A percentile compares a stretch with the other conserved stretches of the same genome.
These are phyloP conservation scores for Usnea hakonensis DNA, from an alignment of 495 filamentous ascomycete genomes.

Conservation along the genomic window DNA sequence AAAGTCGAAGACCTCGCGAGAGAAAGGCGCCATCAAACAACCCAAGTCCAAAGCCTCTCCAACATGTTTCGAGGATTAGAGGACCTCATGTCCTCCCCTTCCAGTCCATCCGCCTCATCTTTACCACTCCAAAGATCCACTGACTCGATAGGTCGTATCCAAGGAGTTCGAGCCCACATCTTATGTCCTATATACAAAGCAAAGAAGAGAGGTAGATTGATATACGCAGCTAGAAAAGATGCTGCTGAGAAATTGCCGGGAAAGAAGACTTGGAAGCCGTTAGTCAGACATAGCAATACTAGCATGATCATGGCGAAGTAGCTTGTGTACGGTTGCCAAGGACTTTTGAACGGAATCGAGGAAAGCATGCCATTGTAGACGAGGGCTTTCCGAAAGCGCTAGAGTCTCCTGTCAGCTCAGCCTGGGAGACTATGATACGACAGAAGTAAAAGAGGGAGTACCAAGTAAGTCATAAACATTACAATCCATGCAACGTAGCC, in stretches of 20 bases:
- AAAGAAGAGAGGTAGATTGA: slow-evolving; percentile 54
- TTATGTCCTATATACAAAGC: slow-evolving; percentile 55
- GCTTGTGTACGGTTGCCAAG: slow-evolving; percentile 22
- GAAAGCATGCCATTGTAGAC: slow-evolving; percentile 32
- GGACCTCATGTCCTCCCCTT: slow-evolving; percentile 29
- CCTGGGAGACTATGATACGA: neutral
- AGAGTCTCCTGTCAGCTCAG: neutral
- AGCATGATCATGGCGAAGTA: slow-evolving; percentile 23
- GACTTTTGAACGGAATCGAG: slow-evolving; percentile 18
- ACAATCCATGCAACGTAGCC: slow-evolving; percentile 47
- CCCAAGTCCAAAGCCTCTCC: slow-evolving; percentile 41
- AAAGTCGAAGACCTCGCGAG: neutral
- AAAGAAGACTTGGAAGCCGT: slow-evolving; percentile 33
- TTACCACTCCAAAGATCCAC: slow-evolving; percentile 43
- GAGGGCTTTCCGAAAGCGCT: slow-evolving; percentile 43
- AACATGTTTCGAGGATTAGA: slow-evolving; percentile 34
- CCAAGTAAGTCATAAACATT: slow-evolving; percentile 30
- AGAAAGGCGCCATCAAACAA: slow-evolving; percentile 21
- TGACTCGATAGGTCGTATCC: slow-evolving; percentile 21
- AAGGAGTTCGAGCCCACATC: slow-evolving; percentile 34
- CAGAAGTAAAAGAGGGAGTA: slow-evolving; percentile 16
- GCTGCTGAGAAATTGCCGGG: slow-evolving; percentile 28
- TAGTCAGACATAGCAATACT: slow-evolving; percentile 19
- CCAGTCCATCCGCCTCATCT: slow-evolving; percentile 44
- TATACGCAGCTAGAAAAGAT: slow-evolving; percentile 53